phyloP scores from a whole-genome alignment of 192 early-diverging fungal species.

The Podila horticola region DNA sequence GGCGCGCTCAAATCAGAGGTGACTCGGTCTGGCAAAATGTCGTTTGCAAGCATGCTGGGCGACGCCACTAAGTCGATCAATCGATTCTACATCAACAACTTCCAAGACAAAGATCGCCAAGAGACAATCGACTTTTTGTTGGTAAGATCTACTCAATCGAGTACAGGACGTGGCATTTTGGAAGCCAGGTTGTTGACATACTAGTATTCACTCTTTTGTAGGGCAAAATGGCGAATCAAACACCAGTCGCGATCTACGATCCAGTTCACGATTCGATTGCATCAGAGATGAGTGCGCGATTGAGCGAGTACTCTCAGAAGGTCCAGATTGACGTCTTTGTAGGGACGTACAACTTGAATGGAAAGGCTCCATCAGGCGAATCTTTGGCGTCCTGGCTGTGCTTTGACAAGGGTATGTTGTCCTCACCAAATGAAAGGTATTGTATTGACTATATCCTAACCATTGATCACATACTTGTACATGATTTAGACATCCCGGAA shows the following conservation, averaged over 20 bases:
- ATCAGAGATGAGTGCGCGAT: conserved; percentile 47
- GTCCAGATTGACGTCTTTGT: conserved; percentile 74
- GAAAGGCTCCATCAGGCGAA: conserved; percentile 72
- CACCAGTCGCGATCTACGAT: conserved; percentile 58
- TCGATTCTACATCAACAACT: conserved; percentile 95
- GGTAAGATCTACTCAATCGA: conserved; percentile 49
- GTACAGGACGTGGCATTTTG: neutral
- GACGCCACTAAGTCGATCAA: conserved; percentile 95
- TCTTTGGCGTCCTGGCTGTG: conserved; percentile 74
- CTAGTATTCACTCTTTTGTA: conserved; percentile 12
- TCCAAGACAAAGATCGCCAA: conserved; percentile 95
- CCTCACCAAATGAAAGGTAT: neutral
- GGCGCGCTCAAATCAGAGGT: conserved; percentile 93
- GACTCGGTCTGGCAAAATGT: conserved; percentile 90
- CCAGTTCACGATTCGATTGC: conserved; percentile 59
- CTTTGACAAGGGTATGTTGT: conserved; percentile 47
- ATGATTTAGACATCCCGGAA: conserved; percentile 41
- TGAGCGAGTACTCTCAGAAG: conserved; percentile 69
- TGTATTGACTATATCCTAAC: neutral
- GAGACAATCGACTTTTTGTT: conserved; percentile 91
- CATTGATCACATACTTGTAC: neutral
- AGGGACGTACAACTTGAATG: conserved; percentile 95
- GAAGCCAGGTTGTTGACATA: neutral
- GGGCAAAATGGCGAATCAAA: conserved; percentile 64
- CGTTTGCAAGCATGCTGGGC: conserved; percentile 76